Percentiles rank a stretch among this genome's conserved stretches.
Evolutionary conservation across 306 rosid genomes (phyloP).

Genomic region (Cyclanthera cordifolia): DNA sequence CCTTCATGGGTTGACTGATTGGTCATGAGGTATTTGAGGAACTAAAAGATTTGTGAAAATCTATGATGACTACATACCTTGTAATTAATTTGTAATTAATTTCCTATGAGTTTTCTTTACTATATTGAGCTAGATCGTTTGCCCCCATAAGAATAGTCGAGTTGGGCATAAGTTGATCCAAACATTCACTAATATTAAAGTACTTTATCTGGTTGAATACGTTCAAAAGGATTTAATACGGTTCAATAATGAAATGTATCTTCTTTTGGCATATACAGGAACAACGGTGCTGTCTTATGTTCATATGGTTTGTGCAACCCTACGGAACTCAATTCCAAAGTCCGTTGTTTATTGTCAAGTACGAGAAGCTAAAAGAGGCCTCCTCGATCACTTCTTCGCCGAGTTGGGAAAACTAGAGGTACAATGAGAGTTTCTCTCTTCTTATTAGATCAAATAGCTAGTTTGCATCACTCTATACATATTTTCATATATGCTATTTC

Average conservation of each 20-base stretch:
- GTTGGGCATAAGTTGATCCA: too few species aligned
- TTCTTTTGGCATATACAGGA: conserved; percentile 34
- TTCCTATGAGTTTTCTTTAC: too few species aligned
- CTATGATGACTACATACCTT: too few species aligned
- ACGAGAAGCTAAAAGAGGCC: conserved; percentile 77
- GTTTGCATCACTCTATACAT: too few species aligned
- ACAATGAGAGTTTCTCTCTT: background rate
- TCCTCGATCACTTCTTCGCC: conserved; percentile 68
- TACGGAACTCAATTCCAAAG: conserved; percentile 78
- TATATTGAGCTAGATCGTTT: too few species aligned
- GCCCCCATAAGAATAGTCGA: too few species aligned
- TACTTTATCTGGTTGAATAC: background rate
- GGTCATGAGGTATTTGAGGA: too few species aligned
- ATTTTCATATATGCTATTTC: background rate
- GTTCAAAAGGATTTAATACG: background rate
- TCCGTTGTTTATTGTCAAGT: conserved; percentile 84
- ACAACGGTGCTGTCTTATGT: conserved; percentile 67
- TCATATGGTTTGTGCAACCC: conserved; percentile 61
- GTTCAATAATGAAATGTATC: background rate
- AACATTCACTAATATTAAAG: too few species aligned
- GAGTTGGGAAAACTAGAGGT: conserved; percentile 83
- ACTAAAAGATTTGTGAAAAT: too few species aligned
- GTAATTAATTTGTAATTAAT: too few species aligned
- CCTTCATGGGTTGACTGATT: too few species aligned
- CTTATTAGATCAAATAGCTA: background rate